phyloP scores from a whole-genome alignment of 192 early-diverging fungal genomes.

The Geranomyces variabilis region DNA sequence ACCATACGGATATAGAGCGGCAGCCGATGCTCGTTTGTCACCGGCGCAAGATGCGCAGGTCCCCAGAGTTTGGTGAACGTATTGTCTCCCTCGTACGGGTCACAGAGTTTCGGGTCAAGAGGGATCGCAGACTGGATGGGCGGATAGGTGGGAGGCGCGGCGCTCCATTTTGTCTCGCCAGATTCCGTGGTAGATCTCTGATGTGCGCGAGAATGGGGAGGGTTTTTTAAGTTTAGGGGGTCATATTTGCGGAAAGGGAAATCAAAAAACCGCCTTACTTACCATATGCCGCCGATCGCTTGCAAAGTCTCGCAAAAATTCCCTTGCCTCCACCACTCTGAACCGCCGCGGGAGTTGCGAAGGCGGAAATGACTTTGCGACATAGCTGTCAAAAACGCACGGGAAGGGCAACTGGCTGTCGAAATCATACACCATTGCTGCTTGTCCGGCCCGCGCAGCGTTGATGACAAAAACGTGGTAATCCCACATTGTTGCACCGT shows the following conservation, averaged over 20 bases:
- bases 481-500: slow-evolving; percentile 21
- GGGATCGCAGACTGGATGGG: slow-evolving; percentile 14
- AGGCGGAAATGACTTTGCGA: neutral
- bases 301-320: slow-evolving; percentile 12
- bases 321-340: neutral
- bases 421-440: slow-evolving; percentile 9
- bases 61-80: slow-evolving; percentile 15
- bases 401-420: slow-evolving; percentile 14
- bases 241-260: too few species aligned
- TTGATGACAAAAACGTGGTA: slow-evolving; percentile 30
- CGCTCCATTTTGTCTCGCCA: neutral
- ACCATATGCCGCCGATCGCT: slow-evolving; percentile 31
- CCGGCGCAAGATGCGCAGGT: neutral
- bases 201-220: too few species aligned
- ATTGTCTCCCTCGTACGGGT: neutral
- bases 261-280: too few species aligned
- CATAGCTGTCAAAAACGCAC: slow-evolving; percentile 2
- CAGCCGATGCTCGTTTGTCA: slow-evolving; percentile 11
- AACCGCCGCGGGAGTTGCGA: slow-evolving; percentile 16
- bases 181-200: neutral
- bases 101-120: neutral
- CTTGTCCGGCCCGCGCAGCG: neutral
- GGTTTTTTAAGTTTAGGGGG: too few species aligned
- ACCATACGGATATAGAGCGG: slow-evolving; percentile 24
- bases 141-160: slow-evolving; percentile 12